Conservation (phyloP, 2,329 filamentous ascomycete species). For the Cryphonectria nitschkei region DNA sequence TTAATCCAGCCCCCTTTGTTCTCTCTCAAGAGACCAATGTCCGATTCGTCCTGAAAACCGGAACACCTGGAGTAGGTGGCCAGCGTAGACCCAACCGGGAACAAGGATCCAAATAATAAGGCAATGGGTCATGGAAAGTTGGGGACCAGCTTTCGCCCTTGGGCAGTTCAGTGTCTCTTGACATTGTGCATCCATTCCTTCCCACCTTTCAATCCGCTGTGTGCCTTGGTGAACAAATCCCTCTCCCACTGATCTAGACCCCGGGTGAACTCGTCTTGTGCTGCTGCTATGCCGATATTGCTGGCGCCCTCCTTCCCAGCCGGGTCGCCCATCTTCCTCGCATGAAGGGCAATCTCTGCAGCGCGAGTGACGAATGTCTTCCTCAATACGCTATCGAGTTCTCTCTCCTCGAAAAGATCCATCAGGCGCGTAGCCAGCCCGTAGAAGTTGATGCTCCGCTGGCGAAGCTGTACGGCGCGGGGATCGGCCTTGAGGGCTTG, state of each 20-base stretch:
- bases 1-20: not conserved
- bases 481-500: slow-evolving; percentile 92
- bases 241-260: slow-evolving; percentile 91
- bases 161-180: slow-evolving; percentile 43
- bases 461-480: slow-evolving; percentile 79
- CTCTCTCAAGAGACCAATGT: not conserved
- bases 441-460: slow-evolving; percentile 87
- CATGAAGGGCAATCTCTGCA: slow-evolving; percentile 83
- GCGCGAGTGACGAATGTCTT: slow-evolving; percentile 83
- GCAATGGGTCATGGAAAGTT: not conserved
- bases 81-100: not conserved
- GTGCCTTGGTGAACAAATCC: slow-evolving; percentile 71
- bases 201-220: slow-evolving; percentile 72
- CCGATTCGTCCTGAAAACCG: not conserved
- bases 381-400: slow-evolving; percentile 74
- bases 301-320: slow-evolving; percentile 72
- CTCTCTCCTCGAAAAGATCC: slow-evolving; percentile 83
- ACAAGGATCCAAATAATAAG: not conserved
- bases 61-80: not conserved
- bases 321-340: slow-evolving; percentile 75
- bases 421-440: slow-evolving; percentile 82
- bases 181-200: slow-evolving; percentile 72
- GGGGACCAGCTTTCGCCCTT: not conserved
- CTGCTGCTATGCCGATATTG: slow-evolving; percentile 58
- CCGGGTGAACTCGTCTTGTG: slow-evolving; percentile 81